These are phyloP conservation scores for Coemansia interrupta DNA, from an alignment of 192 early-diverging fungal species.

Conservation along the genomic window DNA sequence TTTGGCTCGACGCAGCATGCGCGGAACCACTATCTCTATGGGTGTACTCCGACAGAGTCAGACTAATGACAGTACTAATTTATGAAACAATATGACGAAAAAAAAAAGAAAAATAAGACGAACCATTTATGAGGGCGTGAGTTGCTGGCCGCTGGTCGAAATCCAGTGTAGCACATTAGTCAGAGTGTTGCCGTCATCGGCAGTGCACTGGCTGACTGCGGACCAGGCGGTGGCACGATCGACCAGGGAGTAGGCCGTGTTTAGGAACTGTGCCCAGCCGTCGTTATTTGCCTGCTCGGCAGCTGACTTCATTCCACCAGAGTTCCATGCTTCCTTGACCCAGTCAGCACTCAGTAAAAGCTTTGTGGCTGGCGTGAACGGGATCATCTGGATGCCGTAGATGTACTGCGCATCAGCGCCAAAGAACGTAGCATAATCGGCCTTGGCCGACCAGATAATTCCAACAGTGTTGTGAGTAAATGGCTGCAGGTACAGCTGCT, in stretches of 20 bases:
- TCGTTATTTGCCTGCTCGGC: conserved; percentile 21
- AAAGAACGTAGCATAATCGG: conserved; percentile 50
- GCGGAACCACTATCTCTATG: conserved; percentile 43
- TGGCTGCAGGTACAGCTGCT: conserved; percentile 25
- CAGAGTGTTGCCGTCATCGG: conserved; percentile 56
- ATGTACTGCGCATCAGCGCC: conserved; percentile 51
- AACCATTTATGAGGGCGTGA: not conserved
- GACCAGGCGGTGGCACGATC: conserved; percentile 39
- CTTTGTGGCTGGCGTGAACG: conserved; percentile 50
- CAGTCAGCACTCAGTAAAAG: conserved; percentile 39
- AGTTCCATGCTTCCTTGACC: conserved; percentile 50
- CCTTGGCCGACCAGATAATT: conserved; percentile 55
- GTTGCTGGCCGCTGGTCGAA: conserved; percentile 37
- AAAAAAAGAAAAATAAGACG: not conserved
- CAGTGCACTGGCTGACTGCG: conserved; percentile 20
- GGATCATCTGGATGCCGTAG: conserved; percentile 58
- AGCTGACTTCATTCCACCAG: conserved; percentile 45
- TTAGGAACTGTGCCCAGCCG: conserved; percentile 51
- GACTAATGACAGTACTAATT: not conserved
- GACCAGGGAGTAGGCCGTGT: conserved; percentile 48
- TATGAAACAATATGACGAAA: not conserved
- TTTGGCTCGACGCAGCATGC: conserved; percentile 28
- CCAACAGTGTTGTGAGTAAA: conserved; percentile 50
- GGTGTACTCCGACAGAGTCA: conserved; percentile 22
- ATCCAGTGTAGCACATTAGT: conserved; percentile 56